These are phyloP conservation scores for Camellia lanceoleosa DNA, from an alignment of 148 eudicot species.

Conservation along the genomic window DNA sequence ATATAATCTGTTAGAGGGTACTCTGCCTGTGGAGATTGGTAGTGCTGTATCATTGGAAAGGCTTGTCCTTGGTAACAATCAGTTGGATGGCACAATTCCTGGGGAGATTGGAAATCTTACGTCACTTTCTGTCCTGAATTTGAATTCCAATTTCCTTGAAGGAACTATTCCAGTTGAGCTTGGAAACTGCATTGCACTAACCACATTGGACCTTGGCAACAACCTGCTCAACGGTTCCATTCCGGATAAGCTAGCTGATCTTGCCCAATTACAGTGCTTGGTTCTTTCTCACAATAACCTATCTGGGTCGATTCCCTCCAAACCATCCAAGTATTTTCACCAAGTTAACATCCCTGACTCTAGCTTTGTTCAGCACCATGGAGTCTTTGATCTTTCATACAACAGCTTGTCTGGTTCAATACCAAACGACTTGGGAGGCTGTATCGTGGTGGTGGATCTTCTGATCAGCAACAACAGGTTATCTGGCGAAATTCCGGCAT, in stretches of 20 bases:
- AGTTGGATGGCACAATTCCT: constrained; percentile 33
- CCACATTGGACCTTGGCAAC: constrained; percentile 48
- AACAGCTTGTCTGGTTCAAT: constrained; percentile 41
- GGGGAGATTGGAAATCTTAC: constrained; percentile 32
- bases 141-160: constrained; percentile 38
- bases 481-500: constrained; percentile 41
- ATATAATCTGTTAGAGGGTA: constrained; percentile 38
- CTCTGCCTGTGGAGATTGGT: constrained; percentile 37
- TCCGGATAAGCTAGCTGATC: constrained; percentile 29
- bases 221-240: constrained; percentile 41
- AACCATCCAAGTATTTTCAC: constrained; percentile 35
- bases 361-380: constrained; percentile 49
- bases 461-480: constrained; percentile 41
- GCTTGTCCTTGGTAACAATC: constrained; percentile 41
- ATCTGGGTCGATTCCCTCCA: constrained; percentile 39
- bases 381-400: constrained; percentile 44
- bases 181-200: constrained; percentile 34
- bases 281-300: constrained; percentile 46
- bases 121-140: constrained; percentile 37
- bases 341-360: constrained; percentile 45
- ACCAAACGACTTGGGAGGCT: constrained; percentile 44
- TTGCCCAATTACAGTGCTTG: constrained; percentile 46
- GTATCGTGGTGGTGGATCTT: constrained; percentile 46
- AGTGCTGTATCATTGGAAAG: constrained; percentile 31
- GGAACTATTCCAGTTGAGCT: constrained; percentile 41